Base-by-base conservation (phyloP, 768 basidiomycete genomes). In the Auricularia sp. region DNA sequence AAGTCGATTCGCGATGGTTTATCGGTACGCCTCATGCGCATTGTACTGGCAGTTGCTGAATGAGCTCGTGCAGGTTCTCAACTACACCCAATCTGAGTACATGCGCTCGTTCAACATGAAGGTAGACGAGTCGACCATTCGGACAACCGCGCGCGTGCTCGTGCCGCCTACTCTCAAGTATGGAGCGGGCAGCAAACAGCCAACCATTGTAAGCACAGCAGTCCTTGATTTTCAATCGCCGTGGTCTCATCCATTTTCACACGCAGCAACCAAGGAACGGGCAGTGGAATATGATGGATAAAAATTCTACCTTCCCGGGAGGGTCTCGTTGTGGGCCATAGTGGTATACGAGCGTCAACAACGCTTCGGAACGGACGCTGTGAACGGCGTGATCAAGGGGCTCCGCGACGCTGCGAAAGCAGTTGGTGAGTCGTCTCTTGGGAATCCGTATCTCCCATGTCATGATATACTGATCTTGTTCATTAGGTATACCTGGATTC, bases 261-360 rank as follows among this genome's bases (percentile, higher is more conserved):
- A 0, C 29, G 14, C 66, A 89, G 87, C 73, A 71, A 42, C 89
- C 89, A 0, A 76, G 72, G 5, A 84, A 90, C 63, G 90, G 90
- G 3, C 75, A 83, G 0, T 92, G 90, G 90, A 92, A 92, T 65
- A 89, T 92, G 90, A 79, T 89, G 2, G 86, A 89, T 68, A 89
- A 88, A 79, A 80, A 36, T 90, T 92, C 75, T 87, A 78, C 75
- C 77, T 75, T 64, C 82, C 88, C 0, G 80, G 71, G 1, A 69
- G 67, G 11, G 82, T 92, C 63, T 72, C 77, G 0, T 76, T 80
- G 18, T 91, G 88, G 87, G 79, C 81, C 36, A 76, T 92, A 3
- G 79, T 88, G 6, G 69, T 90, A 33, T 92, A 86, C 67, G 90
- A 92, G 72, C 79, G 81, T 21, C 75, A 81, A 35, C 72, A 76